Base-by-base conservation (phyloP, 1,139 yeast genomes). In the Chernovozyma aurita region DNA sequence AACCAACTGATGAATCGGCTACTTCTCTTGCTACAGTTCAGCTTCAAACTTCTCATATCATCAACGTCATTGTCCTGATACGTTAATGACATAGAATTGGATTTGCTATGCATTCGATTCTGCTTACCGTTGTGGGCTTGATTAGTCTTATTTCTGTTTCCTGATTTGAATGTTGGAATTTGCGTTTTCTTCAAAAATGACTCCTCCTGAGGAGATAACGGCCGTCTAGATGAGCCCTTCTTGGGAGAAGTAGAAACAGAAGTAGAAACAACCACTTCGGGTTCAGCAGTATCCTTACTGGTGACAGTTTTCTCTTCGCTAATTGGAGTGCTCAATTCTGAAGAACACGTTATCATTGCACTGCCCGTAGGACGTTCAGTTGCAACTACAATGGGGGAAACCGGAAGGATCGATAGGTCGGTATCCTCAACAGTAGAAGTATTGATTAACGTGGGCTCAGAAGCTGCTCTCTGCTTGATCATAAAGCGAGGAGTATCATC, bases 151-250 rank as follows among this genome's bases (percentile, higher is more conserved):
- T 5, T 28, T 29, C 25, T 33, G 38, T 4, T 43, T 24, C 3
- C 38, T 18, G 37, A 39, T 32, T 44, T 57, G 38, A 43, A 59
- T 8, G 49, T 48, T 9, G 68, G 69, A 12, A 63, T 63, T 36
- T 46, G 50, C 3, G 69, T 63, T 33, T 49, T 47, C 26, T 49
- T 52, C 33, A 61, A 48, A n/a, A 61, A 46, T 37, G 47, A 50
- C 32, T 51, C 52, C 42, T 61, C 66, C n/a, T 56, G 52, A 2
- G 62, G 54, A 3, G 66, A 56, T 36, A 56, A 44, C 3, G 57
- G 56, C 25, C 25, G 25, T n/a, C n/a, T n/a, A n/a, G n/a, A n/a
- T n/a, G n/a, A n/a, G 25, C 12, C 25, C 12, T n/a, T 11, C 25
- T n/a, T 11, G 25, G 25, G 25, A n/a, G 25, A 22, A 22, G 25